Evolutionary conservation across 2,329 filamentous ascomycete genomes (phyloP).

Genomic region (Tolypocladium guangdongense): DNA sequence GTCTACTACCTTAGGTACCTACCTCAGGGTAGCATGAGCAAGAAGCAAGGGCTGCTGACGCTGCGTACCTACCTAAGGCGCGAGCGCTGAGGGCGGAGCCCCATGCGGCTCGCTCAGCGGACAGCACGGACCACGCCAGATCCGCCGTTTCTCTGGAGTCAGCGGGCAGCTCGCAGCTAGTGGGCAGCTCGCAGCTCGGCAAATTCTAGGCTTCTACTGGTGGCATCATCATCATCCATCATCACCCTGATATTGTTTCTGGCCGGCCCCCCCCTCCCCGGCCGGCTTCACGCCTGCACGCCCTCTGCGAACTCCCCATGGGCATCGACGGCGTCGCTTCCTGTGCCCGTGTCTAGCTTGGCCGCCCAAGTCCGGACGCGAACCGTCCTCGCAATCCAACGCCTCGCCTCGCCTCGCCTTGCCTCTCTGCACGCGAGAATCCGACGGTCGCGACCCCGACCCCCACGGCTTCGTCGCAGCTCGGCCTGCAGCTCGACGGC

Average conservation of each 20-base stretch:
- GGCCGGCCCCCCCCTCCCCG: background rate
- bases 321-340: background rate
- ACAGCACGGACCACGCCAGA: no score
- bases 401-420: background rate
- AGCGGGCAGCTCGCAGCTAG: no score
- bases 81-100: no score
- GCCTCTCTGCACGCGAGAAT: background rate
- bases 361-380: background rate
- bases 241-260: background rate
- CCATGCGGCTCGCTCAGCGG: no score
- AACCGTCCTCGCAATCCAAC: no score
- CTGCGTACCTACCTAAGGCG: no score
- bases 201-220: conserved; percentile 4
- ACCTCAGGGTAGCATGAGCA: no score
- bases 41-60: no score
- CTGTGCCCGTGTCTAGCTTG: background rate
- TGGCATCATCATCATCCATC: conserved; percentile 2
- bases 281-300: background rate
- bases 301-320: background rate
- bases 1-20: no score
- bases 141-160: no score
- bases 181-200: background rate
- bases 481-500: background rate
- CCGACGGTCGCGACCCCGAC: background rate
- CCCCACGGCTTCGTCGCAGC: background rate